Percentiles rank a stretch among this genome's conserved stretches.
Evolutionary conservation across 352 stramenopile species (phyloP).

Genomic region (Hyaloperonospora arabidopsidis): DNA sequence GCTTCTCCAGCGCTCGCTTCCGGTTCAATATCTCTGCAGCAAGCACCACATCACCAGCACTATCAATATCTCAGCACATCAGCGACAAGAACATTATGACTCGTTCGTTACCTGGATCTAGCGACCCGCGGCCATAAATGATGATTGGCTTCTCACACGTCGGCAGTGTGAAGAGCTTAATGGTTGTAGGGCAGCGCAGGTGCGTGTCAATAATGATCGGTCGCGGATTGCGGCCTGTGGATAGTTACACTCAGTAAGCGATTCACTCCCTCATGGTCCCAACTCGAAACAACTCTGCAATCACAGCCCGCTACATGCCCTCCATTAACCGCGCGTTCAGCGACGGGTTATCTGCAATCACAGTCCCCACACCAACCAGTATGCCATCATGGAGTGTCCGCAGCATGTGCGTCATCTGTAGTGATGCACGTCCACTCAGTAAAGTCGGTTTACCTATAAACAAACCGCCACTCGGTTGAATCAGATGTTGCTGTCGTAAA

Average conservation of each 20-base stretch:
- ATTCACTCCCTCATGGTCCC: not conserved
- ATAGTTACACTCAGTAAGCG: not conserved
- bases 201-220: conserved; percentile 72
- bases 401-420: conserved; percentile 85
- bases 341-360: conserved; percentile 83
- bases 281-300: not conserved
- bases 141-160: conserved; percentile 68
- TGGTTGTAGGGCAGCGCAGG: conserved; percentile 50
- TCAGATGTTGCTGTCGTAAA: not conserved
- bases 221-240: conserved; percentile 46
- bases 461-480: conserved; percentile 1
- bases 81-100: not conserved
- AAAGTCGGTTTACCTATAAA: conserved; percentile 51
- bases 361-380: conserved; percentile 79
- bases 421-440: conserved; percentile 56
- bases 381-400: conserved; percentile 83
- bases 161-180: conserved; percentile 72
- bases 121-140: conserved; percentile 27
- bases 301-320: conserved; percentile 21
- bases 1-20: conserved; percentile 32
- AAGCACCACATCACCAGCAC: not conserved
- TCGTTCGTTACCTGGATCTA: conserved; percentile 29
- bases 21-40: conserved; percentile 31
- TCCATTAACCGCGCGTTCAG: conserved; percentile 63
- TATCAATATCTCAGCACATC: not conserved